Percentiles rank a stretch among this genome's conserved stretches.
phyloP scores from a whole-genome alignment of 108 stramenopile species.

The Nitzschia palea region DNA sequence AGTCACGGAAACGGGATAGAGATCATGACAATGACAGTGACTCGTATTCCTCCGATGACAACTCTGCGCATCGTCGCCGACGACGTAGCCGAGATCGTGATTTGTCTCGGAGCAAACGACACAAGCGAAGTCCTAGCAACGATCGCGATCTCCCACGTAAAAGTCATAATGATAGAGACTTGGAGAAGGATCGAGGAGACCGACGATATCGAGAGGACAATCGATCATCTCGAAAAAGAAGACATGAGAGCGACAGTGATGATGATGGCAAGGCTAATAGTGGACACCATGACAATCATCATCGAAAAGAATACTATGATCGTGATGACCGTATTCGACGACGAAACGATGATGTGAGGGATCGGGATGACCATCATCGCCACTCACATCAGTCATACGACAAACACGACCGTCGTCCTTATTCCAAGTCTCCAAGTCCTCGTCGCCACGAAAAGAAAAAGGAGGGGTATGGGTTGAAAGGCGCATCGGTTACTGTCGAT shows the following conservation, averaged over 20 bases:
- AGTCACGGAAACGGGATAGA: slow-evolving; percentile 17
- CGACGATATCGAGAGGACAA: slow-evolving; percentile 5
- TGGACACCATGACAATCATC: slow-evolving; percentile 5
- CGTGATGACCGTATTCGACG: background rate
- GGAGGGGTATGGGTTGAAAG: slow-evolving; percentile 61
- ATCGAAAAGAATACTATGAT: background rate
- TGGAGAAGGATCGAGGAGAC: background rate
- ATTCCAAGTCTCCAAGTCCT: background rate
- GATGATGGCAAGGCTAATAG: slow-evolving; percentile 3
- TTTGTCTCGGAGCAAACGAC: background rate
- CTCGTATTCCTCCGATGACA: background rate
- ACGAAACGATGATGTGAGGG: background rate
- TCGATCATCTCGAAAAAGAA: background rate
- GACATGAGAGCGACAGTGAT: slow-evolving; percentile 19
- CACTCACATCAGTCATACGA: background rate
- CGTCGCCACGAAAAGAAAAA: slow-evolving; percentile 8
- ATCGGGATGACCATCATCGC: slow-evolving; percentile 1
- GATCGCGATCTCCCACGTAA: slow-evolving; percentile 2
- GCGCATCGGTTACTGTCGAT: slow-evolving; percentile 15
- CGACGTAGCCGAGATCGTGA: background rate
- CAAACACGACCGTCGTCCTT: background rate
- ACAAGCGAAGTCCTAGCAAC: slow-evolving; percentile 8
- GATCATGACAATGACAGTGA: slow-evolving; percentile 12
- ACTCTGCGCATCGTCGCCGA: no score
- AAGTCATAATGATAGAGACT: slow-evolving; percentile 5